A percentile compares a stretch with the other conserved stretches of the same genome.
Conservation (phyloP, 495 filamentous ascomycete species). For the Hypoxylon trugodes region DNA sequence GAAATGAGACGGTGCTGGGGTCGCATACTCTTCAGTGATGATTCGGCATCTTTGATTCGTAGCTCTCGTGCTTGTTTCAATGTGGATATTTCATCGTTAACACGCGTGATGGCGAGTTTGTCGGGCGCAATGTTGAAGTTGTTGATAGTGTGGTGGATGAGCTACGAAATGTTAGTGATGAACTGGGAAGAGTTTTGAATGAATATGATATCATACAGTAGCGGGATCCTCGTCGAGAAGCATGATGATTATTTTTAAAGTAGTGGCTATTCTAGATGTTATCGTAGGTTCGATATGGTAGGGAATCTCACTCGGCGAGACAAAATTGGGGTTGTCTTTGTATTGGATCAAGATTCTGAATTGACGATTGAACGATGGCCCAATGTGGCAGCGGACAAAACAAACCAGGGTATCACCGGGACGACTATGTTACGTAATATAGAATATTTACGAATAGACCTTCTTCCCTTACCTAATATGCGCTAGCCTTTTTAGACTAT, state of each 20-base stretch:
- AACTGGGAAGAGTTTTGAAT: slow-evolving; percentile 1
- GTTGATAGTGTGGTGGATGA: slow-evolving; percentile 86
- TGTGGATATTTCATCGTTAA: slow-evolving; percentile 80
- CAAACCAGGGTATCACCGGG: slow-evolving; percentile 35
- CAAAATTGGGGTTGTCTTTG: not conserved
- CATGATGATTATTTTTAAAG: slow-evolving; percentile 66
- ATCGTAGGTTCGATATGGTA: too few relatives aligned
- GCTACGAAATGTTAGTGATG: slow-evolving; percentile 57
- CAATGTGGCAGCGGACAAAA: slow-evolving; percentile 27
- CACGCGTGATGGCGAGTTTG: slow-evolving; percentile 83
- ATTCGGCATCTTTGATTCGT: slow-evolving; percentile 75
- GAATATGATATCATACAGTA: slow-evolving; percentile 61
- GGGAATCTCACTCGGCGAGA: too few relatives aligned
- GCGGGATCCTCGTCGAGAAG: slow-evolving; percentile 96
- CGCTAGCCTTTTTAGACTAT: too few relatives aligned
- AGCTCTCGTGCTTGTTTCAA: slow-evolving; percentile 81
- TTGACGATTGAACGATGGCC: not conserved
- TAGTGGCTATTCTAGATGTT: not conserved
- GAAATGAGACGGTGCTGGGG: not conserved
- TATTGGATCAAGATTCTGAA: not conserved
- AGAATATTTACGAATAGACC: too few relatives aligned
- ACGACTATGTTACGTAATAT: slow-evolving; percentile 20
- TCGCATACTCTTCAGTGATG: slow-evolving; percentile 69
- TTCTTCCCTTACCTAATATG: too few relatives aligned
- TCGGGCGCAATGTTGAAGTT: slow-evolving; percentile 96